Evolutionary conservation across 345 rosid species (phyloP), one percentile per base, ranked within the genome.

Genomic region (Firmiana major): DNA sequence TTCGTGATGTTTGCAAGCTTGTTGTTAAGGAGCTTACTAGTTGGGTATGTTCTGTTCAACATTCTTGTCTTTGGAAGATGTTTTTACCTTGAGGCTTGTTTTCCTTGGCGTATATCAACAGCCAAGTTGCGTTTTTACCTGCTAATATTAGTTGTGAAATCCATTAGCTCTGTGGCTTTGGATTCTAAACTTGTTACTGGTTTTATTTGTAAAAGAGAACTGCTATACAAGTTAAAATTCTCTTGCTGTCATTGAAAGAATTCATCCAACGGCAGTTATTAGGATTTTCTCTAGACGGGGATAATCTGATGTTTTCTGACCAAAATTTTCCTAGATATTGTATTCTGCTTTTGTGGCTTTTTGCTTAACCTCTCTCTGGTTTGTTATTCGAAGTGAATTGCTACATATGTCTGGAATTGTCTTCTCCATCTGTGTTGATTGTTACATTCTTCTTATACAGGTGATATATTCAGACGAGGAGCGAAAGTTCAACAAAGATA

Each of bases 401-500:
- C 11, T 46, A 28, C n/a, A 26, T 54, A 24, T 63, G 7, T 67
- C 28, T 64, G 48, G 48, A 51, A 22, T n/a, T n/a, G 7, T 74
- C 28, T 65, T 21, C 63, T 67, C 42, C 38, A 19, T 59, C 38
- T 66, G 63, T 70, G 74, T 17, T 73, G 43, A 49, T 46, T 63
- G 67, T 54, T 46, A 10, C 68, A 19, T 45, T 42, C 15, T 38
- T 76, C 73, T 73, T 26, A 34, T 77, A 43, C 84, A 96, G 99
- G 97, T 96, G 63, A 91, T 92, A 76, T 96, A 96, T 82, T 96
- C 97, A 6, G 97, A 90, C 46, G 99, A 96, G 87, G 99, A 92
- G 71, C 91, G 98, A 45, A 96, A 91, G 88, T 87, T 93, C 82
- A 96, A 92, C 83, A 96, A 89, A 81, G 98, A 92, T 81, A 90